Percentiles rank a stretch among this genome's conserved stretches.
Conservation (phyloP, 345 rosid genomes). For the Melaleuca alternifolia region DNA sequence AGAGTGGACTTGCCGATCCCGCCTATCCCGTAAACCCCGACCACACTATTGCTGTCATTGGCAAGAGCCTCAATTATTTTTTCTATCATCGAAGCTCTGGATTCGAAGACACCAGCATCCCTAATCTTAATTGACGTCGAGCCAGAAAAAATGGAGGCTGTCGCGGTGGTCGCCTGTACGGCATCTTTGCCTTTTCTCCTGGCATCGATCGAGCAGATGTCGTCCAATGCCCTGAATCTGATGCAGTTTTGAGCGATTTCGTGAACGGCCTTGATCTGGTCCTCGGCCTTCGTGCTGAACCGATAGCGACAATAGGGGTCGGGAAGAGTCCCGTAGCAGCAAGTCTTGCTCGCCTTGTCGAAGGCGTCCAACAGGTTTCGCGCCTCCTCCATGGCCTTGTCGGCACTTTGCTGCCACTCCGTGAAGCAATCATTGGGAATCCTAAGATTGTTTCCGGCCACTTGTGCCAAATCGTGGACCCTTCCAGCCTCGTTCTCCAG, state of each 20-base stretch:
- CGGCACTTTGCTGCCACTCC: background rate
- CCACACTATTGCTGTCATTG: too few relatives aligned
- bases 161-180: too few relatives aligned
- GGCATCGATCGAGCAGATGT: background rate
- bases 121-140: background rate
- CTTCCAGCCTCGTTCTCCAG: accelerated
- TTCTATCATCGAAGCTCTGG: too few relatives aligned
- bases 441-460: background rate
- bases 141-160: accelerated
- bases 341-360: background rate
- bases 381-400: background rate
- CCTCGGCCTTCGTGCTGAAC: background rate
- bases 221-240: background rate
- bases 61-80: too few relatives aligned
- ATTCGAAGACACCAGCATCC: too few relatives aligned
- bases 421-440: accelerated
- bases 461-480: background rate
- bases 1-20: too few relatives aligned
- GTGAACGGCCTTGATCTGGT: accelerated
- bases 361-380: accelerated
- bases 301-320: background rate
- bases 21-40: too few relatives aligned
- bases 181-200: accelerated
- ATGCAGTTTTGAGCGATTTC: accelerated
- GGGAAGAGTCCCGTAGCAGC: background rate